Evolutionary conservation across 2,329 filamentous ascomycete genomes (phyloP), one percentile per base, ranked within the genome.

Genomic region (Fusarium mundagurra): DNA sequence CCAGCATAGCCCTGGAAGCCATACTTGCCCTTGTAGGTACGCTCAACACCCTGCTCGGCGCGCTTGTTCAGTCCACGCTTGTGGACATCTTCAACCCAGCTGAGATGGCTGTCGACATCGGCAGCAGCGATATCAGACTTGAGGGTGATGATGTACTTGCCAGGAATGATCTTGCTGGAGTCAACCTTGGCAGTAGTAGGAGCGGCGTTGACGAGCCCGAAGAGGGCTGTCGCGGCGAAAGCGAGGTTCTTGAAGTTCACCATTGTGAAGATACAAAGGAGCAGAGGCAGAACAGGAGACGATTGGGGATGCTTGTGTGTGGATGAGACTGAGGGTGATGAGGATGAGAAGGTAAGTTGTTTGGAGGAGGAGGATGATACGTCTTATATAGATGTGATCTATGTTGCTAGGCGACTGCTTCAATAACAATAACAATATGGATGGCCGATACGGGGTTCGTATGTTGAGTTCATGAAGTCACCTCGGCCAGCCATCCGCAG

Each of bases 131-230:
- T 83, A 60, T 84, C 85, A 71, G 83, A 82, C 81, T 91, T 89
- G 81, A 91, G 90, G 55, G 91, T 89, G 43, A 92, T 86, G 74
- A 92, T 91, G 82, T 90, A 92, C 62, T 85, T 86, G 74, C 81
- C 82, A 54, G 82, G 76, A 51, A 85, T 73, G 61, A 83, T 64
- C 38, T 75, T 38, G 44, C 63, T 69, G 16, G 71, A 58, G 58
- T 67, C 71, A 33, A 64, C 68, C 57, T 75, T 69, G 13, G 67
- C 66, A 39, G 76, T 58, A 34, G 80, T 58, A 34, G 80, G 78
- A 45, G 76, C 75, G 17, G 74, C 74, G 31, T 71, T 50, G 38
- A 54, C 66, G 48, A 71, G 50, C 27, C 79, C 70, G 39, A 80
- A 67, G 44, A 81, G 71, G 43, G 77, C 63, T 12, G 78, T 61